Evolutionary conservation across 768 basidiomycete genomes (phyloP).

Genomic region (Kwoniella shandongensis): DNA sequence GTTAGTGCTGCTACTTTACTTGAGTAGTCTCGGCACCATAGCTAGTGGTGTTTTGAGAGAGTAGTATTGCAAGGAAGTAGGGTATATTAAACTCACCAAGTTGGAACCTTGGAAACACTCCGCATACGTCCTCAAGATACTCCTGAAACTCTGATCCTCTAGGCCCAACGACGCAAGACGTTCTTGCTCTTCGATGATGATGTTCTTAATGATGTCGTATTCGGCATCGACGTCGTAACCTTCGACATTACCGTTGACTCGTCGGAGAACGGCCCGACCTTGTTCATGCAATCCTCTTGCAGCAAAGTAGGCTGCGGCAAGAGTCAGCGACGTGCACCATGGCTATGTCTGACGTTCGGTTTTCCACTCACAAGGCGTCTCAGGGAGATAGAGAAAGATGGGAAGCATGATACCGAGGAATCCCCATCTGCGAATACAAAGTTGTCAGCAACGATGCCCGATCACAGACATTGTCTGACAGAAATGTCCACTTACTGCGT

Average conservation of each 20-base stretch:
- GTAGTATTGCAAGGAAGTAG: no score
- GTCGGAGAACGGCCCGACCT: conserved; percentile 13
- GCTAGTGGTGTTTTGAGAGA: no score
- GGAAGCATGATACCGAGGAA: conserved; percentile 30
- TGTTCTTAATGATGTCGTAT: conserved; percentile 25
- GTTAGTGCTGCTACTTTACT: no score
- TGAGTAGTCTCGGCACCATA: no score
- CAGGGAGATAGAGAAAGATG: conserved; percentile 30
- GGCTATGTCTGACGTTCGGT: background rate
- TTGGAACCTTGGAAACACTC: conserved; percentile 28
- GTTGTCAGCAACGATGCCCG: no score
- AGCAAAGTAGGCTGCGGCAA: conserved; percentile 22
- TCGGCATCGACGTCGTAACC: conserved; percentile 29
- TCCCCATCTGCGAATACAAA: conserved; percentile 21
- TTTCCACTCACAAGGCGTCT: conserved; percentile 21
- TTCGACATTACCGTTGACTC: conserved; percentile 22
- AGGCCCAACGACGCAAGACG: conserved; percentile 9
- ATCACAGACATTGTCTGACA: background rate
- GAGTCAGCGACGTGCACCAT: background rate
- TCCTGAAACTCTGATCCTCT: conserved; percentile 12
- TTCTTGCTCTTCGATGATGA: conserved; percentile 21
- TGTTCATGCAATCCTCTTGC: conserved; percentile 20
- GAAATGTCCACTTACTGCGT: background rate
- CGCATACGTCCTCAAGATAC: conserved; percentile 18
- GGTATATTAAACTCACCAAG: conserved; percentile 9